Conservation (phyloP, 1,284 basidiomycete species). For the Cerrena zonata region DNA sequence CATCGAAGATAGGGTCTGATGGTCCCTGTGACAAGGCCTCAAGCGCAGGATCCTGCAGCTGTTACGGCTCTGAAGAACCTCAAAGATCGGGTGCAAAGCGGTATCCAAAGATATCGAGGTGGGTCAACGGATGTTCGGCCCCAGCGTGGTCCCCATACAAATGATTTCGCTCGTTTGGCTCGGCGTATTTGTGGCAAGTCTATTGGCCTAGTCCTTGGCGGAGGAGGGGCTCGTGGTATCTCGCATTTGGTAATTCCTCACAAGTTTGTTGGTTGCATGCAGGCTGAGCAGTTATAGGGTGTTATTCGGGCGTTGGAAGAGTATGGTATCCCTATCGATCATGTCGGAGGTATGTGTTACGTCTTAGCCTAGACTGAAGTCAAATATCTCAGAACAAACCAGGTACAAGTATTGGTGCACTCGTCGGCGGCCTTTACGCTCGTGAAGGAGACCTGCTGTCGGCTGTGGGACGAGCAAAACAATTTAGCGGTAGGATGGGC, state of each 20-base stretch:
- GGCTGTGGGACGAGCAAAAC: constrained; percentile 81
- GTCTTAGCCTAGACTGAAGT: no score
- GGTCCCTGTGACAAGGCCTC: constrained; percentile 57
- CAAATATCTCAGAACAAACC: no score
- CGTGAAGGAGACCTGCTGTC: constrained; percentile 88
- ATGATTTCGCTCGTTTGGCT: constrained; percentile 91
- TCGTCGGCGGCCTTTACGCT: constrained; percentile 95
- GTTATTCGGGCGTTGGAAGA: constrained; percentile 89
- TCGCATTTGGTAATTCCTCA: constrained; percentile 72
- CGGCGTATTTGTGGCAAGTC: constrained; percentile 88
- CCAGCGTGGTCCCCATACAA: constrained; percentile 75
- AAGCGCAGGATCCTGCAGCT: constrained; percentile 79
- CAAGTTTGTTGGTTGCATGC: constrained; percentile 7
- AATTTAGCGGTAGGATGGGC: constrained; percentile 87
- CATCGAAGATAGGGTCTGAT: constrained; percentile 49
- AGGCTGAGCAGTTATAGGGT: constrained; percentile 46
- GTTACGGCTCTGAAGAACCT: constrained; percentile 86
- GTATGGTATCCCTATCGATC: constrained; percentile 87
- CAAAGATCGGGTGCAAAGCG: constrained; percentile 85
- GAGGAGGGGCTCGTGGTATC: constrained; percentile 92
- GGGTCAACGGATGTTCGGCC: constrained; percentile 61
- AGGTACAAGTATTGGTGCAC: constrained; percentile 85
- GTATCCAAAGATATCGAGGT: constrained; percentile 82
- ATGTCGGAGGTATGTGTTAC: constrained; percentile 72
- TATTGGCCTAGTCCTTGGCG: constrained; percentile 91